A percentile compares a stretch with the other conserved stretches of the same genome.
Conservation (phyloP, 208 protist species). For the Entamoeba dispar region DNA sequence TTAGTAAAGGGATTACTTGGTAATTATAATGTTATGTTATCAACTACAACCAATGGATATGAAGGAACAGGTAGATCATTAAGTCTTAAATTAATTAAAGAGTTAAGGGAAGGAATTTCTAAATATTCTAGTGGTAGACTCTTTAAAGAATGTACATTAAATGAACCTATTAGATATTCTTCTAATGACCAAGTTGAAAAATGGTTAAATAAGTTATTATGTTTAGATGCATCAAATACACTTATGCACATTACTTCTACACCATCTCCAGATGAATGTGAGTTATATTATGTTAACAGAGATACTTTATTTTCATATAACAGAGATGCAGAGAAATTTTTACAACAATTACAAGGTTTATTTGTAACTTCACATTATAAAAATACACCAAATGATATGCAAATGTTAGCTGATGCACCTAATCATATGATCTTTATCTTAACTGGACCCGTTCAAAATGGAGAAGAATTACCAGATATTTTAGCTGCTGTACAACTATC, state of each 20-base stretch:
- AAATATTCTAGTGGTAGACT: not conserved
- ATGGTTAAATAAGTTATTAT: conserved; percentile 91
- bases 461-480: conserved; percentile 64
- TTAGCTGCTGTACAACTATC: conserved; percentile 77
- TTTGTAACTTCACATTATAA: conserved; percentile 82
- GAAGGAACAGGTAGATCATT: conserved; percentile 79
- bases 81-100: conserved; percentile 90
- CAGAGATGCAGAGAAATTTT: conserved; percentile 43
- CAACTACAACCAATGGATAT: conserved; percentile 90
- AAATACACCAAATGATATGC: conserved; percentile 97
- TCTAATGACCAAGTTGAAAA: conserved; percentile 69
- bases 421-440: conserved; percentile 91
- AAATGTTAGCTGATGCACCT: conserved; percentile 84
- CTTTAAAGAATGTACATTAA: conserved; percentile 57
- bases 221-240: conserved; percentile 59
- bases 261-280: conserved; percentile 71
- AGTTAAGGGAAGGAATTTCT: conserved; percentile 44
- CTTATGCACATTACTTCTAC: not conserved
- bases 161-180: conserved; percentile 88
- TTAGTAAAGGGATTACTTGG: conserved; percentile 52
- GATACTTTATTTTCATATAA: conserved; percentile 83
- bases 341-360: conserved; percentile 76
- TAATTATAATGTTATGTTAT: conserved; percentile 43
- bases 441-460: conserved; percentile 39
- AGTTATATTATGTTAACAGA: conserved; percentile 80